Evolutionary conservation across 108 stramenopile species (phyloP), one percentile per base, ranked within the genome.

Genomic region (Skeletonema menzelii): DNA sequence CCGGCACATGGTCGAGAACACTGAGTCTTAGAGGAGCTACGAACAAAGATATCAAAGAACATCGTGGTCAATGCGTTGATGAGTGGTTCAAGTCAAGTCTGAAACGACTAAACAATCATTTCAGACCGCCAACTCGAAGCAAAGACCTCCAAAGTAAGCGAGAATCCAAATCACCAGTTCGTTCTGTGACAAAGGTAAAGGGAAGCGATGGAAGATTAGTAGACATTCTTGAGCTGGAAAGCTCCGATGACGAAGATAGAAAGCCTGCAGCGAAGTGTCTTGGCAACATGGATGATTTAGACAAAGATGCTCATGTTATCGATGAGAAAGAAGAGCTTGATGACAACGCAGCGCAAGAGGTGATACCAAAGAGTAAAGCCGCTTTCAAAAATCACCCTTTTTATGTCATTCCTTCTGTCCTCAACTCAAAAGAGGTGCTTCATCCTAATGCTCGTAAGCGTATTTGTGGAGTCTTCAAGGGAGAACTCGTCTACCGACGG

Each of bases 381-480:
- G 88, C 73, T 2, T 96, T 94, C 76, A 88, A 88, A 34, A 84
- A 79, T 37, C 85, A 86, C 73, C 90, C 92, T 11, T 44, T 88
- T 2, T 94, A 88, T 69, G 90, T 82, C 8, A 76, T 96, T 58
- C 72, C 82, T 37, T 94, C 92, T 13, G 62, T 86, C 1, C 69
- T 96, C 40, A 88, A 86, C 30, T 67, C 67, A 31, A 72, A 62
- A 32, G 92, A 96, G 61, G 95, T 96, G 0, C 69, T 96, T 17
- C 72, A 74, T 61, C 95, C 95, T 0, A 80, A 90, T 79, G 88
- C 91, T 37, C 84, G 82, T 17, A 84, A 81, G 32, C 77, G 83
- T 12, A 69, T 92, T 12, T 87, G 87, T 63, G 95, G 92, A 26
- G 76, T 96, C n/a, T 93, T 96, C 82, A 91, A 91, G 68, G 95